These are phyloP conservation scores for Vickermania spadyakhi DNA, from an alignment of 208 protist species.

Conservation along the genomic window DNA sequence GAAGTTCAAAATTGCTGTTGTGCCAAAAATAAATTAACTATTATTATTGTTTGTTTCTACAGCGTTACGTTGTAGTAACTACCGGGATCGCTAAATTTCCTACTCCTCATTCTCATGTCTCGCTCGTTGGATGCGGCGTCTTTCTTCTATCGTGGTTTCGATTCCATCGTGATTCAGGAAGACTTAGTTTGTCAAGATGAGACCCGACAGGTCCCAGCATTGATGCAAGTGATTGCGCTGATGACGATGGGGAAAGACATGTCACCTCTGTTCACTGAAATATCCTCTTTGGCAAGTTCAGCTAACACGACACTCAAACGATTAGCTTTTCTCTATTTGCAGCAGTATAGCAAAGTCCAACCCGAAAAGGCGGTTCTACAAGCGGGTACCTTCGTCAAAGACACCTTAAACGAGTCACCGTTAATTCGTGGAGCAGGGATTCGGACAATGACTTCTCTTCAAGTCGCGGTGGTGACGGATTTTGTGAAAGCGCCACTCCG, in stretches of 20 bases:
- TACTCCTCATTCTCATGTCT: not conserved
- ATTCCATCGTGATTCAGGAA: slow-evolving; percentile 80
- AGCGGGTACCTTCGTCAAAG: slow-evolving; percentile 95
- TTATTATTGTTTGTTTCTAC: no score
- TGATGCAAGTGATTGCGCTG: slow-evolving; percentile 96
- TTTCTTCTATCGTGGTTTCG: slow-evolving; percentile 67
- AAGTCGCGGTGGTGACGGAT: slow-evolving; percentile 95
- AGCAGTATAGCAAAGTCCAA: slow-evolving; percentile 96
- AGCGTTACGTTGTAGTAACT: no score
- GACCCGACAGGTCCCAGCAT: slow-evolving; percentile 87
- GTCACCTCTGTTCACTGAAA: slow-evolving; percentile 87
- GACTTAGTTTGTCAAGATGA: slow-evolving; percentile 84
- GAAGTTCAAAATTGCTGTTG: no score
- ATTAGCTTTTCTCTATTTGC: slow-evolving; percentile 98
- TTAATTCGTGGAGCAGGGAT: slow-evolving; percentile 97
- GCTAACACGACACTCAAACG: slow-evolving; percentile 97
- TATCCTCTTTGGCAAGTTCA: slow-evolving; percentile 94
- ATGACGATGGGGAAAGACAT: slow-evolving; percentile 99
- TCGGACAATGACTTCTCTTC: slow-evolving; percentile 98
- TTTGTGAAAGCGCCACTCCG: slow-evolving; percentile 94
- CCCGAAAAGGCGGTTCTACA: slow-evolving; percentile 97
- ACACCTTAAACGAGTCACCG: slow-evolving; percentile 92
- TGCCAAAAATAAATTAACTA: no score
- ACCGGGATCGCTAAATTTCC: not conserved
- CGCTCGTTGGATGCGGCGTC: slow-evolving; percentile 21